These are phyloP conservation scores for Leucoagaricus sp. DNA, from an alignment of 1,284 basidiomycete species.

Conservation along the genomic window DNA sequence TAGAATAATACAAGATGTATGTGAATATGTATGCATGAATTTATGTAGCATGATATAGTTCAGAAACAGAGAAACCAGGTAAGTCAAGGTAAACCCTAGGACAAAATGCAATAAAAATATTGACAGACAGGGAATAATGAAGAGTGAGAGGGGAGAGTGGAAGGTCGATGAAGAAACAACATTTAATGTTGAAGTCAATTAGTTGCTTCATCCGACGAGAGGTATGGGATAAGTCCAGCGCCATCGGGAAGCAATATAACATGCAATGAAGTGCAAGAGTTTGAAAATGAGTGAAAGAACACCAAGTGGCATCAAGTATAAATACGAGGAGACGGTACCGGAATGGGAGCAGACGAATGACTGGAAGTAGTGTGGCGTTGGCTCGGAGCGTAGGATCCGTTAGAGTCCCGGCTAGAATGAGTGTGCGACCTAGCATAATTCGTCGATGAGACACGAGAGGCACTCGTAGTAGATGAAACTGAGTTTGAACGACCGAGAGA, in stretches of 20 bases:
- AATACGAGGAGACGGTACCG: slow-evolving; percentile 19
- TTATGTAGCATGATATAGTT: slow-evolving; percentile 13
- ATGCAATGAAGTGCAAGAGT: slow-evolving; percentile 1
- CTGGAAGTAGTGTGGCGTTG: slow-evolving; percentile 13
- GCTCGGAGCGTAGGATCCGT: neutral
- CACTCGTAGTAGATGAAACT: neutral
- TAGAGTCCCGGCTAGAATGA: slow-evolving; percentile 8
- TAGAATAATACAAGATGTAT: slow-evolving; percentile 9
- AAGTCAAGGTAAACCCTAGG: neutral
- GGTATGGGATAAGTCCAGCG: neutral
- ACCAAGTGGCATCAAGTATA: slow-evolving; percentile 19
- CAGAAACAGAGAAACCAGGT: neutral
- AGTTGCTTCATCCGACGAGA: slow-evolving; percentile 4
- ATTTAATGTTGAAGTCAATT: neutral
- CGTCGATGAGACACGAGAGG: neutral
- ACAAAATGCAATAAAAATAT: slow-evolving; percentile 10
- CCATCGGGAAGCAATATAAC: slow-evolving; percentile 6
- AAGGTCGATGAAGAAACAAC: neutral
- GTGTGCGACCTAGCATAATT: neutral
- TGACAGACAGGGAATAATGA: neutral
- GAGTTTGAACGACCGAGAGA: neutral
- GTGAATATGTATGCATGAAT: slow-evolving; percentile 2
- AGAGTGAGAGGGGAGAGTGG: neutral
- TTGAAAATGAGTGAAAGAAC: neutral
- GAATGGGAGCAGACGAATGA: slow-evolving; percentile 15